These are phyloP conservation scores for Fusarium multiceps DNA, from an alignment of 2,329 filamentous ascomycete genomes.

Conservation along the genomic window DNA sequence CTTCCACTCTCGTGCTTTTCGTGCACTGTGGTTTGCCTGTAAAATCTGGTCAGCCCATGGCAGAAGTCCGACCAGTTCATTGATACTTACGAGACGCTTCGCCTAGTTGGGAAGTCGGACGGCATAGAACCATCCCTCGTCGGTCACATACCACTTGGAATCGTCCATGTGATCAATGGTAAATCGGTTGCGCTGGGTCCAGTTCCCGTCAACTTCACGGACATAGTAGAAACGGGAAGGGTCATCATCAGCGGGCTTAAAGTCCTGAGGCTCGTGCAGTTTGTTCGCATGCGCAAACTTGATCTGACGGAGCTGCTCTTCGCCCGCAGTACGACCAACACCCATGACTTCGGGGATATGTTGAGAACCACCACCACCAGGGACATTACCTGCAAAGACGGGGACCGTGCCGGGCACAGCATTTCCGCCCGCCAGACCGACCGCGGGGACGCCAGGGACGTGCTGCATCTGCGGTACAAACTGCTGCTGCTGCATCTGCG, in stretches of 20 bases:
- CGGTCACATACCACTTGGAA: slow-evolving; percentile 69
- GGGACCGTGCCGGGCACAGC: slow-evolving; percentile 43
- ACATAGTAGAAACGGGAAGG: slow-evolving; percentile 70
- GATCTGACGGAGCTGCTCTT: slow-evolving; percentile 60
- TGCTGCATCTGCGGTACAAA: slow-evolving; percentile 44
- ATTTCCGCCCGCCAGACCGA: slow-evolving; percentile 43
- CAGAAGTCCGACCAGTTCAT: neutral
- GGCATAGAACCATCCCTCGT: slow-evolving; percentile 70
- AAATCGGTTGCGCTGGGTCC: slow-evolving; percentile 68
- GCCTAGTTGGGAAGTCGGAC: slow-evolving; percentile 60
- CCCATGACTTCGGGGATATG: slow-evolving; percentile 62
- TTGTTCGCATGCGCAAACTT: slow-evolving; percentile 62
- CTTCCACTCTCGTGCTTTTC: neutral
- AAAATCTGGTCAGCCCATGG: slow-evolving; percentile 11
- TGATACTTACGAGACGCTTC: slow-evolving; percentile 20
- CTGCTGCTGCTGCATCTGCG: slow-evolving; percentile 24
- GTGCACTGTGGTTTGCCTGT: slow-evolving; percentile 10
- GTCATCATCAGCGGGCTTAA: slow-evolving; percentile 71
- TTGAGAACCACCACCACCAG: slow-evolving; percentile 39
- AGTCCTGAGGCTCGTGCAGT: slow-evolving; percentile 69
- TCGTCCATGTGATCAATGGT: slow-evolving; percentile 69
- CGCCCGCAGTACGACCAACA: slow-evolving; percentile 62
- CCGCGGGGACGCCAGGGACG: slow-evolving; percentile 43
- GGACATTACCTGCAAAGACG: slow-evolving; percentile 56
- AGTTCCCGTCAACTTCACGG: slow-evolving; percentile 69